These are phyloP conservation scores for Epicoccum sorghinum DNA, from an alignment of 2,329 filamentous ascomycete genomes.

Conservation along the genomic window DNA sequence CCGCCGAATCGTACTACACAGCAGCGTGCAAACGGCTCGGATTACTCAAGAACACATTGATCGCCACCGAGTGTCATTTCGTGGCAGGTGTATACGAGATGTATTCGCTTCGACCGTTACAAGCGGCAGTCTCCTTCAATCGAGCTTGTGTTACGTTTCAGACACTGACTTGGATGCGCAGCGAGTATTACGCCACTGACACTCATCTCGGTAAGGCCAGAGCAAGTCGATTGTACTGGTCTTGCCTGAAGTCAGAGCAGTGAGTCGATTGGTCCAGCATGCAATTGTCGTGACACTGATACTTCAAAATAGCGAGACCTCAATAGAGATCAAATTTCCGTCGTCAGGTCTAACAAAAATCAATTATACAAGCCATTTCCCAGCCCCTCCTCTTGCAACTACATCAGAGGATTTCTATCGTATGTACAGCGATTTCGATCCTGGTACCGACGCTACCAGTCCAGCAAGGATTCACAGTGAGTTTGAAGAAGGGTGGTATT, in stretches of 20 bases:
- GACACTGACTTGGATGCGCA: constrained; percentile 15
- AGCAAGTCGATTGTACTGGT: constrained; percentile 43
- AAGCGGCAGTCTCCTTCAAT: constrained; percentile 42
- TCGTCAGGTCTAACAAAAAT: constrained; percentile 27
- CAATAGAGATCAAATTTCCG: constrained; percentile 22
- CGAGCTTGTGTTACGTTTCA: constrained; percentile 35
- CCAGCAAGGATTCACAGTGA: constrained; percentile 2
- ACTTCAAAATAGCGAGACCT: constrained; percentile 17
- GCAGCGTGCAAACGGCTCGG: constrained; percentile 42
- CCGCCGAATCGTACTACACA: constrained; percentile 37
- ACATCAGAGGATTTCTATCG: constrained; percentile 6
- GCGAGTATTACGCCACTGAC: constrained; percentile 11
- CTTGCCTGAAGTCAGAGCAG: constrained; percentile 44
- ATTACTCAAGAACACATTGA: constrained; percentile 33
- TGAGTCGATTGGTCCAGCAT: constrained; percentile 7
- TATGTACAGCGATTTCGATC: constrained; percentile 3
- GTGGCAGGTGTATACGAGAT: constrained; percentile 44
- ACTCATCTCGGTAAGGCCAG: constrained; percentile 22
- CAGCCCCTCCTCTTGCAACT: constrained; percentile 29
- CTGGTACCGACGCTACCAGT: background rate
- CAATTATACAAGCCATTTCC: constrained; percentile 39
- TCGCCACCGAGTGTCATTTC: constrained; percentile 42
- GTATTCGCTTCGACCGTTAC: constrained; percentile 41
- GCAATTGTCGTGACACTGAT: too few relatives aligned
- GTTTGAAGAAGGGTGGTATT: constrained; percentile 16